These are phyloP conservation scores for Letharia columbiana DNA, from an alignment of 495 filamentous ascomycete species.

Conservation along the genomic window DNA sequence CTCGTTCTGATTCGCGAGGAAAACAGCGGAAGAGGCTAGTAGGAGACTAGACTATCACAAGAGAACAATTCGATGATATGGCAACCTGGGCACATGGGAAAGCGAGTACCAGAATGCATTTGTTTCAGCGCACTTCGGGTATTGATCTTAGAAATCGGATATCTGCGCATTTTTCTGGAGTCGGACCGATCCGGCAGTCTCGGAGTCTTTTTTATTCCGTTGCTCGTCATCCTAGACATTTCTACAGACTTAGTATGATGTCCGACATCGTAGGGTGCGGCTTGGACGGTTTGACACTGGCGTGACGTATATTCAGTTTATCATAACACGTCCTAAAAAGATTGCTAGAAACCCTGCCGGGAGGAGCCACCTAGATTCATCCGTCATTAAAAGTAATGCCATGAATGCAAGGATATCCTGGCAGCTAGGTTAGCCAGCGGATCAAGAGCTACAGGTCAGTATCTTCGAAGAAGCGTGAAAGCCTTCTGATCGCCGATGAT, in stretches of 20 bases:
- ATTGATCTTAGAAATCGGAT: neutral
- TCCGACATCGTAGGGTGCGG: neutral
- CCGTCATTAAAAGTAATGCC: neutral
- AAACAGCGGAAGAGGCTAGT: neutral
- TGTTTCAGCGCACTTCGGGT: neutral
- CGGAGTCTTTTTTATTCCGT: neutral
- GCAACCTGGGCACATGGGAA: neutral
- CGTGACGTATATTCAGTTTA: neutral
- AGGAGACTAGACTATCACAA: neutral
- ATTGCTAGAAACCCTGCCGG: neutral
- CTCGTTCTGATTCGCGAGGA: neutral
- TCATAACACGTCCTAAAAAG: neutral
- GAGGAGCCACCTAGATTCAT: neutral
- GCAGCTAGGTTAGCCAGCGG: neutral
- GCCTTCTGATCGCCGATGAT: neutral
- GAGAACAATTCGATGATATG: neutral
- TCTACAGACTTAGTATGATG: neutral
- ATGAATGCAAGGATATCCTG: neutral
- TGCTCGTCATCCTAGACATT: no score
- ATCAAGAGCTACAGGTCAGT: neutral
- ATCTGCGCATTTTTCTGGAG: neutral
- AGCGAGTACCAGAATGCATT: neutral
- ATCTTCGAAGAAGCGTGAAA: neutral
- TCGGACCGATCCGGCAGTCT: neutral
- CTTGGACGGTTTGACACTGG: neutral